Evolutionary conservation across 2,329 filamentous ascomycete genomes (phyloP), one percentile per base, ranked within the genome.

Genomic region (Helotiales sp.): DNA sequence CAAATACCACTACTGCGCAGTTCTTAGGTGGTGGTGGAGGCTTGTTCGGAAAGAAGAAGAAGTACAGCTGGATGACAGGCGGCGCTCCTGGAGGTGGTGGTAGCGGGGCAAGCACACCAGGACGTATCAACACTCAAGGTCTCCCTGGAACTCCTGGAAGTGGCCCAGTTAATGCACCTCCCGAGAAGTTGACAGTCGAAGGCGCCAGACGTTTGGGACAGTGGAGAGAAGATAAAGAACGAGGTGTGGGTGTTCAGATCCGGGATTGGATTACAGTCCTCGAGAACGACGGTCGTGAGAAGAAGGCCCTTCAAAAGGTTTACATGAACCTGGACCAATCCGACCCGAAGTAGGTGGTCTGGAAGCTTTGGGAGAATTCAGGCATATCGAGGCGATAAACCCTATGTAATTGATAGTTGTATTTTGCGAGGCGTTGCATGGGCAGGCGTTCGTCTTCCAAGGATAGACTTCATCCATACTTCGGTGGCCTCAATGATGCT

Each of bases 1-100:
- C 95, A 28, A 97, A 97, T 77, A 85, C 89, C 64, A 97, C 94
- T 0, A 92, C 92, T 63, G 89, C 88, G 69, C 87, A 93, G 82
- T 92, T 92, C 1, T 85, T 93, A 50, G 90, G 91, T 64, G 84
- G 86, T 74, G 85, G 87, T 77, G 86, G 87, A 4, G 79, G 81
- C 17, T 74, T 85, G 0, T 85, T 85, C 66, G 83, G 85, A 61
- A 87, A 87, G 72, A 88, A 88, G 78, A 91, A 91, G 77, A 89
- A 89, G 71, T 93, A 93, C 76, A 86, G 87, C 34, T 93, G 91
- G 91, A 90, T 93, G 89, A 89, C 82, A 15, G 83, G 84, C 7
- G 60, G 37, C 10, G 50, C 62, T 26, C 34, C 43, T 84, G 84
- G 63, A 57, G 81, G 80, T 6, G 50, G 69, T 61, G 81, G 80